A percentile compares a stretch with the other conserved stretches of the same genome.
Conservation (phyloP, 345 rosid genomes). For the Mercurialis annua region DNA sequence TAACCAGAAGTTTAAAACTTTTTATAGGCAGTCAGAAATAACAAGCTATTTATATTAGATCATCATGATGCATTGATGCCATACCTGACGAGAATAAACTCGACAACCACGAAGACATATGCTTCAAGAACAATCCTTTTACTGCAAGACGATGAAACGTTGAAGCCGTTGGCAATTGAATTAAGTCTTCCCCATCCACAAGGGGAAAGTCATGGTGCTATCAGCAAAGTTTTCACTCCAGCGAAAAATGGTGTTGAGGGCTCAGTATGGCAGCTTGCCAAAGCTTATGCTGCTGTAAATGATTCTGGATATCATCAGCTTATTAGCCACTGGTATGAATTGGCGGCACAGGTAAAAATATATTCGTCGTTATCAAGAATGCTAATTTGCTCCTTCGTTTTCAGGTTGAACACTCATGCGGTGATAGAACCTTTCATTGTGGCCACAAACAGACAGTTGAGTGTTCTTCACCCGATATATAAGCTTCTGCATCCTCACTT, state of each 20-base stretch:
- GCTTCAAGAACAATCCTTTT: constrained; percentile 72
- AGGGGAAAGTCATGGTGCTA: constrained; percentile 61
- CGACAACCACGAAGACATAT: constrained; percentile 75
- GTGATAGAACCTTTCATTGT: constrained; percentile 84
- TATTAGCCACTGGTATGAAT: constrained; percentile 74
- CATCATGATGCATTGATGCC: constrained; percentile 85
- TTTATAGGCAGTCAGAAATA: constrained; percentile 52
- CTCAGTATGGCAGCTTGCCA: constrained; percentile 84
- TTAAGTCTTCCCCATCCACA: constrained; percentile 86
- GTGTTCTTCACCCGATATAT: constrained; percentile 80
- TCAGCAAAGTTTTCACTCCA: constrained; percentile 72
- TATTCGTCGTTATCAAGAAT: neutral
- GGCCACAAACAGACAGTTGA: constrained; percentile 75
- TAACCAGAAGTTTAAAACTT: neutral
- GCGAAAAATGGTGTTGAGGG: constrained; percentile 55
- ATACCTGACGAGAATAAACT: constrained; percentile 57
- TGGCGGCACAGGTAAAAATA: constrained; percentile 1
- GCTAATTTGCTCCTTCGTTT: constrained; percentile 2
- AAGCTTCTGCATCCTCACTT: constrained; percentile 89
- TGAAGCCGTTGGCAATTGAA: constrained; percentile 82
- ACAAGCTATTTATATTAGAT: constrained; percentile 65
- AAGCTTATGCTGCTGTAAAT: constrained; percentile 81
- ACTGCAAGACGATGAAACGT: constrained; percentile 61
- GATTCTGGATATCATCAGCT: constrained; percentile 96
- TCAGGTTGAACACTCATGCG: constrained; percentile 84